Conservation (phyloP, 306 rosid species). For the Pueraria montana region DNA sequence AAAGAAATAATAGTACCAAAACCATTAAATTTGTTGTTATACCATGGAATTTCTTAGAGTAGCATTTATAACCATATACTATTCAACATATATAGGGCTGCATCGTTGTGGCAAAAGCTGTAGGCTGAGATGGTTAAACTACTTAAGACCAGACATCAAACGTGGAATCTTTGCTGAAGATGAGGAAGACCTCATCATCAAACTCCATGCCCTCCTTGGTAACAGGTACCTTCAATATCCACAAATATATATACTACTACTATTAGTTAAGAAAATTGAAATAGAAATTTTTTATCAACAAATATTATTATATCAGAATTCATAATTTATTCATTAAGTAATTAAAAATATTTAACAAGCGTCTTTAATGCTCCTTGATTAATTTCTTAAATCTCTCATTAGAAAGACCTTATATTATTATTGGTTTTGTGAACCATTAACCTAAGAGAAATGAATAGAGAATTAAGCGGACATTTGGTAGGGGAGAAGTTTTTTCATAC, state of each 20-base stretch:
- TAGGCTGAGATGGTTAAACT: slow-evolving; percentile 82
- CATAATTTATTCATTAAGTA: background rate
- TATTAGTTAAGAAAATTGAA: background rate
- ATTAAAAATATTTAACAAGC: background rate
- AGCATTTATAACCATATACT: background rate
- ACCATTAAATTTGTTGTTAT: background rate
- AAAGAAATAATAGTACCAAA: background rate
- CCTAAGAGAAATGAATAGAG: background rate
- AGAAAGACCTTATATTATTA: background rate
- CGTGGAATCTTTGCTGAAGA: slow-evolving; percentile 76
- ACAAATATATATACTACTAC: no score
- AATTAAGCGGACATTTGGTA: no score
- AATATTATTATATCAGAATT: background rate
- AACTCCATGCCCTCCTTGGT: slow-evolving; percentile 85
- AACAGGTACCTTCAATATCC: slow-evolving; percentile 72
- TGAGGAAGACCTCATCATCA: slow-evolving; percentile 84
- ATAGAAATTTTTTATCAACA: background rate
- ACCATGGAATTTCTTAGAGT: background rate
- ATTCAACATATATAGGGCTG: slow-evolving; percentile 55
- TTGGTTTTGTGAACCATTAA: background rate
- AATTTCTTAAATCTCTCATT: background rate
- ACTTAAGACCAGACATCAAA: slow-evolving; percentile 75
- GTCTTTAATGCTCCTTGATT: background rate
- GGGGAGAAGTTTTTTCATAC: no score
- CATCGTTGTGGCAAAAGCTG: slow-evolving; percentile 86